These are phyloP conservation scores for Mentha longifolia DNA, from an alignment of 257 asterid species.

Conservation along the genomic window DNA sequence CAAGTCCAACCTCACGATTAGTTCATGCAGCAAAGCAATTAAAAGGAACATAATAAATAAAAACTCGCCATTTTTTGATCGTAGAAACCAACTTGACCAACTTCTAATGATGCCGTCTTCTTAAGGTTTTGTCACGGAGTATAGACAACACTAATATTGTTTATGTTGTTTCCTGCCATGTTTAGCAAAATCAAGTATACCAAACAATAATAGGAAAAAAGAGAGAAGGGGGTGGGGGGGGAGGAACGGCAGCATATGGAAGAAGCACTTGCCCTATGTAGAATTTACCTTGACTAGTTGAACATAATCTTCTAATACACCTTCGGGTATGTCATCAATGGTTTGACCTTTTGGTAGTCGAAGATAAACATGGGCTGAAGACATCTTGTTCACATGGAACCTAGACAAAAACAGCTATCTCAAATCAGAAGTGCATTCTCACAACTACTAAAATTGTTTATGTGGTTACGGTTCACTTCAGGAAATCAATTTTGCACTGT, in stretches of 20 bases:
- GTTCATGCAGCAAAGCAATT: neutral
- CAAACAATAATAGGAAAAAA: neutral
- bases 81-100: slow-evolving; percentile 95
- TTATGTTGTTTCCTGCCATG: slow-evolving; percentile 83
- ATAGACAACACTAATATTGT: slow-evolving; percentile 90
- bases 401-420: slow-evolving; percentile 48
- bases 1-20: neutral
- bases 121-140: slow-evolving; percentile 97
- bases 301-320: slow-evolving; percentile 90
- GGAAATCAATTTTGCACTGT: slow-evolving; percentile 4
- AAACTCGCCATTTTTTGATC: slow-evolving; percentile 76
- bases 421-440: slow-evolving; percentile 26
- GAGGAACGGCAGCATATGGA: neutral
- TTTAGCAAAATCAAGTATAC: neutral
- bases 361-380: slow-evolving; percentile 96
- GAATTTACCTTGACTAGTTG: slow-evolving; percentile 98
- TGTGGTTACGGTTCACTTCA: neutral
- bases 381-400: slow-evolving; percentile 99
- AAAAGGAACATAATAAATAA: slow-evolving; percentile 6
- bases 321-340: slow-evolving; percentile 85
- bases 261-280: slow-evolving; percentile 68
- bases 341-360: slow-evolving; percentile 84
- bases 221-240: no score
- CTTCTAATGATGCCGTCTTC: slow-evolving; percentile 96
- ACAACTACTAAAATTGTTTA: neutral